Evolutionary conservation across 345 rosid genomes (phyloP).

Genomic region (Conringia planisiliqua): DNA sequence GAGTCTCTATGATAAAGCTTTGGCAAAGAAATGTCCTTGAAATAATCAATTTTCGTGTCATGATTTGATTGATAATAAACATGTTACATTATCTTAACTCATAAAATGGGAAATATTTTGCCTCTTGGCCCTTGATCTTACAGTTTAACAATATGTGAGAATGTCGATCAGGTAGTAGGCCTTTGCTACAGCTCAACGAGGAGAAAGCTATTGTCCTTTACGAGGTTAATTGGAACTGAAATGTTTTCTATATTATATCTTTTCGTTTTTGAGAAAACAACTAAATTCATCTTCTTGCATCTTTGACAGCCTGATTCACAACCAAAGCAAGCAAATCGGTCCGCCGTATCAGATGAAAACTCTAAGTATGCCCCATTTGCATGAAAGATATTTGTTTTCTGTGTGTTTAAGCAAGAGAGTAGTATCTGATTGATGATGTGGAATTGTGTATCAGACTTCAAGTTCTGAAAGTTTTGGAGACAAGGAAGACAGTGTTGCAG

Average conservation of each 20-base stretch:
- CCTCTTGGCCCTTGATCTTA: background rate
- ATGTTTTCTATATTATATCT: background rate
- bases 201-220: constrained; percentile 93
- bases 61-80: background rate
- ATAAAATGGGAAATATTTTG: background rate
- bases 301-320: constrained; percentile 64
- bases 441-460: constrained; percentile 53
- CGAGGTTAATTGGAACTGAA: constrained; percentile 42
- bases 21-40: background rate
- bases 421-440: background rate
- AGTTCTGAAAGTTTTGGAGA: constrained; percentile 86
- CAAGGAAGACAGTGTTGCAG: constrained; percentile 70
- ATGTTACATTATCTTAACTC: background rate
- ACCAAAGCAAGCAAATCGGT: constrained; percentile 53
- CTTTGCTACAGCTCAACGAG: constrained; percentile 45
- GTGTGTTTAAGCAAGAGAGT: background rate
- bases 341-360: constrained; percentile 48
- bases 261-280: background rate
- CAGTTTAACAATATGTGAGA: constrained; percentile 8
- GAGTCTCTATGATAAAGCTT: constrained; percentile 8
- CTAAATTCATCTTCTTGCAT: constrained; percentile 25
- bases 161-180: constrained; percentile 51
- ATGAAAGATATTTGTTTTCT: background rate
- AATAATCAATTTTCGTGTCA: background rate
- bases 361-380: constrained; percentile 60